phyloP scores from a whole-genome alignment of 345 rosid genomes.

The Syzygium aqueum region DNA sequence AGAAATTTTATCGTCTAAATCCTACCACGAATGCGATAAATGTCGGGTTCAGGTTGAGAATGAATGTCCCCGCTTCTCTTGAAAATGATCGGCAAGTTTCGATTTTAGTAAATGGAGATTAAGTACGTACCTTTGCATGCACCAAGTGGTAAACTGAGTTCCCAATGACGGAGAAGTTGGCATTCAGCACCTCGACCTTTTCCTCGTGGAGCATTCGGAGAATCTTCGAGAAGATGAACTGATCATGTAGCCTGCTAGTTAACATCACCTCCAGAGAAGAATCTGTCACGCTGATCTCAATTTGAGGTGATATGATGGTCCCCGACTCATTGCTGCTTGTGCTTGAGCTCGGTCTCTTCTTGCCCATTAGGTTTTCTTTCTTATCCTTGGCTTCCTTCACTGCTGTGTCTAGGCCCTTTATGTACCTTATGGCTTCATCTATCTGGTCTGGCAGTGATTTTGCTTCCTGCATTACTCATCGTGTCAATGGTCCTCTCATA shows the following conservation, averaged over 20 bases:
- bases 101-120: neutral
- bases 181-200: constrained; percentile 22
- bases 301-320: constrained; percentile 14
- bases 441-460: constrained; percentile 36
- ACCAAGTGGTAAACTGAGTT: constrained; percentile 19
- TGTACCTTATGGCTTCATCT: constrained; percentile 41
- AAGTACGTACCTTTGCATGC: constrained; percentile 32
- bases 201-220: constrained; percentile 31
- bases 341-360: constrained; percentile 10
- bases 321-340: neutral
- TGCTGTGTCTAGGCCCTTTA: constrained; percentile 21
- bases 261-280: constrained; percentile 23
- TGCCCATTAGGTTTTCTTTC: constrained; percentile 14
- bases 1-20: neutral
- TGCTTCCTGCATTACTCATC: constrained; percentile 19
- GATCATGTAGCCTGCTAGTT: constrained; percentile 10
- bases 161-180: constrained; percentile 20
- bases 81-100: neutral
- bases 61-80: neutral
- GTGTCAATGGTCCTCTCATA: neutral
- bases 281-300: constrained; percentile 25
- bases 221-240: constrained; percentile 25
- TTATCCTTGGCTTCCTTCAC: constrained; percentile 21
- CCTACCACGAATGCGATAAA: neutral
- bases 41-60: neutral